phyloP scores from a whole-genome alignment of 345 rosid species.

The Combretum micranthum region DNA sequence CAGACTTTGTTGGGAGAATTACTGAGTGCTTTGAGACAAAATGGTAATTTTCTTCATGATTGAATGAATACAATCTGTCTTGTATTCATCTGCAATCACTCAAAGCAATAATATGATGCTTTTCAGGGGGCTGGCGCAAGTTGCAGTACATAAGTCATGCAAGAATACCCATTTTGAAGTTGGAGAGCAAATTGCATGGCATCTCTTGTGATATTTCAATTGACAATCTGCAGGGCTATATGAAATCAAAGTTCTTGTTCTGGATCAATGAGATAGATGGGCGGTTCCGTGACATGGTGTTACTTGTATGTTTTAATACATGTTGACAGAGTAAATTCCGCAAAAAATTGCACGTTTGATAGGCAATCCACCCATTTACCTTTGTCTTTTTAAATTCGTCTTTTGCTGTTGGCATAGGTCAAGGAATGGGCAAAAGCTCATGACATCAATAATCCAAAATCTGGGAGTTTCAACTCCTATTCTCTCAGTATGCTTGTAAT shows the following conservation, averaged over 20 bases:
- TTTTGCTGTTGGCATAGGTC: slow-evolving; percentile 39
- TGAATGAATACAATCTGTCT: no score
- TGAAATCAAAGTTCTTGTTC: slow-evolving; percentile 69
- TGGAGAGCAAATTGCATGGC: slow-evolving; percentile 33
- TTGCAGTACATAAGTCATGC: slow-evolving; percentile 56
- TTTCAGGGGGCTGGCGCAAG: slow-evolving; percentile 46
- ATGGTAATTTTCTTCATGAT: slow-evolving; percentile 27
- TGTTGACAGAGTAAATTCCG: not conserved
- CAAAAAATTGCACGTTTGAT: no score
- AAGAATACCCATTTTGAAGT: slow-evolving; percentile 78
- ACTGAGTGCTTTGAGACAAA: slow-evolving; percentile 45
- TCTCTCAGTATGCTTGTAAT: slow-evolving; percentile 76
- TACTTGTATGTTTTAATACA: slow-evolving; percentile 40
- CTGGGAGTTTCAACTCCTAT: slow-evolving; percentile 70
- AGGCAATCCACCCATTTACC: no score
- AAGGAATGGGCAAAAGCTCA: slow-evolving; percentile 98
- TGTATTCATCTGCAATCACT: no score
- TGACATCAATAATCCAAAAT: slow-evolving; percentile 60
- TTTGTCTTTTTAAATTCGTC: not conserved
- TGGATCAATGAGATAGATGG: slow-evolving; percentile 81
- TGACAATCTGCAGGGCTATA: slow-evolving; percentile 64
- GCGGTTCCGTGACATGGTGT: slow-evolving; percentile 74
- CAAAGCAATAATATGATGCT: not conserved
- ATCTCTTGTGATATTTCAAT: slow-evolving; percentile 86
- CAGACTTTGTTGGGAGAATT: slow-evolving; percentile 49